Evolutionary conservation across 352 stramenopile species (phyloP).

Genomic region (Pythium aquatile): DNA sequence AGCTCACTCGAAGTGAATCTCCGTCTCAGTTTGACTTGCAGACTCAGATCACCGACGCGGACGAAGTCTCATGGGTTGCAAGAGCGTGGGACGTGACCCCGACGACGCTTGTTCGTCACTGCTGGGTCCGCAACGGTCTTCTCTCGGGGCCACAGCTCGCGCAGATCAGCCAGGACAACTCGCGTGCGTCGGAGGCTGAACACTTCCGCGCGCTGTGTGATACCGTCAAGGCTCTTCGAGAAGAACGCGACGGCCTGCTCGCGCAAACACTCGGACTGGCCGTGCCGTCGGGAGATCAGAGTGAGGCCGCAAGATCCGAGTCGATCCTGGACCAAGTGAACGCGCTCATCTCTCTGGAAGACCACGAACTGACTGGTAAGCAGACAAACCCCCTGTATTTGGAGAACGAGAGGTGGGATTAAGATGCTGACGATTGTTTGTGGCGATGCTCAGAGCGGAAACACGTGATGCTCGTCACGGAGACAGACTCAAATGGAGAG

Average conservation of each 20-base stretch:
- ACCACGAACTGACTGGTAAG: conserved; percentile 29
- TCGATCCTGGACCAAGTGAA: conserved; percentile 25
- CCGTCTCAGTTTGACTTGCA: conserved; percentile 13
- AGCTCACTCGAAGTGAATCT: conserved; percentile 25
- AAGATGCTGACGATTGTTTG: neutral
- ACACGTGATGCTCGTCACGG: conserved; percentile 24
- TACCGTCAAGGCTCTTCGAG: conserved; percentile 9
- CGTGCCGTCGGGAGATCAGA: neutral
- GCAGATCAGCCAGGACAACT: conserved; percentile 31
- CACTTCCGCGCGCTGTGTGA: conserved; percentile 23
- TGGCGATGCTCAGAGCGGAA: conserved; percentile 20
- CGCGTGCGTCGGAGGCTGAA: conserved; percentile 22
- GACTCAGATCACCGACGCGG: conserved; percentile 1
- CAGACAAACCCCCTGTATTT: neutral
- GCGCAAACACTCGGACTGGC: conserved; percentile 17
- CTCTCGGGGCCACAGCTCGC: conserved; percentile 22
- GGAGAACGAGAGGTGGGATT: neutral
- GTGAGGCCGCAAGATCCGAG: neutral
- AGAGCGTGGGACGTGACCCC: conserved; percentile 25
- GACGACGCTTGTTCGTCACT: conserved; percentile 27
- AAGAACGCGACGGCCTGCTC: conserved; percentile 15
- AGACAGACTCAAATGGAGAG: conserved; percentile 28
- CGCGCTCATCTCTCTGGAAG: conserved; percentile 27
- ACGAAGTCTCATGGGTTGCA: conserved; percentile 17
- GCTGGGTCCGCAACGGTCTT: conserved; percentile 29